Evolutionary conservation across 2,329 filamentous ascomycete genomes (phyloP), one percentile per base, ranked within the genome.

Genomic region (Dactylellina parvicollis): DNA sequence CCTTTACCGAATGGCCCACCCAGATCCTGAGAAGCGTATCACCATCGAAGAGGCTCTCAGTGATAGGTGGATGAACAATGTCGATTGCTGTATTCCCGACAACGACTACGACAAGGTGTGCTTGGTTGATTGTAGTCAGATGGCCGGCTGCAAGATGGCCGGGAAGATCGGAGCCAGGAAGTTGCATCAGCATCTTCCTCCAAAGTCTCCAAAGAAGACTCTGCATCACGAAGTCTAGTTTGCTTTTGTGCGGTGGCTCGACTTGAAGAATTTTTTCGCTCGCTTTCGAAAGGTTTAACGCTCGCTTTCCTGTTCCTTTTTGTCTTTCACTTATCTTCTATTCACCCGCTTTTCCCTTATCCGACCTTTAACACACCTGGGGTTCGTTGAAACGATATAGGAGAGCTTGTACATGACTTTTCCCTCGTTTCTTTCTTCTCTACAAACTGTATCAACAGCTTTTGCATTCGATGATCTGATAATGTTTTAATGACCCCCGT

Each of bases 1-100:
- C 3, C 81, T 96, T 9, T 82, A 95, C 55, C 88, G 87, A 79
- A 96, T 96, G 92, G 84, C 96, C 30, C 88, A 96, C 79, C 92
- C 92, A 0, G 83, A 92, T 76, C 91, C 92, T 0, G 80, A 82
- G 5, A 87, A 87, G 79, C 89, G 92, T 42, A 87, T 90, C 76
- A 86, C 84, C 26, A 90, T 95, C 55, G 81, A 85, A 4, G 86
- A 91, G 0, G 87, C 91, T 0, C 82, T 92, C 60, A 87, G 85
- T 74, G 87, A 90, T 77, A 84, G 88, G n/a, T 92, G 88, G 85
- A 82, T 95, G 77, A 89, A 87, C 82, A 86, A 85, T 57, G 86
- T 92, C 40, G 90, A 93, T 77, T 95, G 92, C 81, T 96, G 92
- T 79, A 89, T 91, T 77, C 81, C 88, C 3, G 90, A 93, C 77